Percentiles rank a stretch among this genome's conserved stretches.
Conservation (phyloP, 2,329 filamentous ascomycete genomes). For the Diplodia sapinea region DNA sequence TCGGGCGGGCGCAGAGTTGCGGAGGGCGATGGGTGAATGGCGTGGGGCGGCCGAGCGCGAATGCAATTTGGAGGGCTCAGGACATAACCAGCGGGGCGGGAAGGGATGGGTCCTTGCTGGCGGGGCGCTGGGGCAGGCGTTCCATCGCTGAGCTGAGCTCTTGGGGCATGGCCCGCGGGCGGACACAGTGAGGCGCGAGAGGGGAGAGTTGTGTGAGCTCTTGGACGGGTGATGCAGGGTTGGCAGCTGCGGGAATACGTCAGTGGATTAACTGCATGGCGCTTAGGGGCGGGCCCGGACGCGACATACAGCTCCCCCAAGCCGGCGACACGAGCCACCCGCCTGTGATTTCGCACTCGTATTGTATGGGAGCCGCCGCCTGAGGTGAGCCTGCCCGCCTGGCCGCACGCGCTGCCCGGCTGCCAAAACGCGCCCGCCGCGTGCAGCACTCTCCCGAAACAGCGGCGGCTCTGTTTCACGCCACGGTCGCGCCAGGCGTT, state of each 20-base stretch:
- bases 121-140: conserved; percentile 14
- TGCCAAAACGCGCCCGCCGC: neutral
- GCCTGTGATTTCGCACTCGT: conserved; percentile 27
- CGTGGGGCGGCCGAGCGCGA: conserved; percentile 8
- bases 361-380: conserved; percentile 6
- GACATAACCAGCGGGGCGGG: conserved; percentile 27
- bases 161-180: conserved; percentile 23
- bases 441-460: conserved; percentile 2
- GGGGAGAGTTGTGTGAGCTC: conserved; percentile 8
- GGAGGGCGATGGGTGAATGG: neutral
- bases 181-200: conserved; percentile 25
- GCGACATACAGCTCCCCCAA: conserved; percentile 16
- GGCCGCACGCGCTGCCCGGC: neutral
- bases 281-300: conserved; percentile 21
- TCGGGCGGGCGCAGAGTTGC: neutral
- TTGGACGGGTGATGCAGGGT: conserved; percentile 6
- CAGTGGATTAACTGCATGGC: conserved; percentile 21
- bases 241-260: conserved; percentile 22
- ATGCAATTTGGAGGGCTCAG: conserved; percentile 17
- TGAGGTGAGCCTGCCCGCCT: neutral
- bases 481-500: neutral
- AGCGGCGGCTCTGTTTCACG: conserved; percentile 7
- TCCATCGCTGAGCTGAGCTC: conserved; percentile 8
- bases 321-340: conserved; percentile 18
- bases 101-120: conserved; percentile 9